Conservation (phyloP, 148 eudicot species). For the Tetragonia tetragonoides region DNA sequence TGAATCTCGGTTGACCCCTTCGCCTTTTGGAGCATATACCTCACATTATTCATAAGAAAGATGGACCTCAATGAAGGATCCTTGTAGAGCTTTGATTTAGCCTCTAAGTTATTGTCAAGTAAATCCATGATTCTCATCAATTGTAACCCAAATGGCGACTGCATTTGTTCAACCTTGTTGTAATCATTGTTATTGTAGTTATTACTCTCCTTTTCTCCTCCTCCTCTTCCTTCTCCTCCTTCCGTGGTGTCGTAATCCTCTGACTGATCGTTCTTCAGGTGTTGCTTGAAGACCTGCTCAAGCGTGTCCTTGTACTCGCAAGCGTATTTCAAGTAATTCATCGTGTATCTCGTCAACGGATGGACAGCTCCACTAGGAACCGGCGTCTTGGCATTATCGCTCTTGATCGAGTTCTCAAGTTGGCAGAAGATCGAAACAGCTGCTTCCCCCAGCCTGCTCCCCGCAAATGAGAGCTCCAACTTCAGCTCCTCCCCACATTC, state of each 20-base stretch:
- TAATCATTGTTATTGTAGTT: conserved; percentile 1
- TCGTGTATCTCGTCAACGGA: conserved; percentile 69
- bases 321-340: conserved; percentile 70
- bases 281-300: conserved; percentile 60
- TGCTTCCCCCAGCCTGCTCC: conserved; percentile 57
- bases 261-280: conserved; percentile 42
- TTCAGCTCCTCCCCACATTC: conserved; percentile 35
- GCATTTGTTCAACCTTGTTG: not conserved
- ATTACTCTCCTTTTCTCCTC: conserved; percentile 8
- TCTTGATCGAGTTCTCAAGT: conserved; percentile 67
- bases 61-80: conserved; percentile 56
- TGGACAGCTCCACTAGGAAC: conserved; percentile 86
- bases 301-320: conserved; percentile 63
- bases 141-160: conserved; percentile 49
- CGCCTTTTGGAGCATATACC: conserved; percentile 44
- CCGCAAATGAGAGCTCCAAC: conserved; percentile 38
- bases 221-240: no score
- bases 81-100: conserved; percentile 63
- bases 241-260: conserved; percentile 13
- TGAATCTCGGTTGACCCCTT: conserved; percentile 40
- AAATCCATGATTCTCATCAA: conserved; percentile 55
- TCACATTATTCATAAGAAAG: conserved; percentile 65
- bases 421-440: conserved; percentile 57
- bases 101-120: conserved; percentile 54
- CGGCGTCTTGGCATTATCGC: conserved; percentile 54